phyloP scores from a whole-genome alignment of 2,329 filamentous ascomycete genomes.

The Trichoderma atroviride region DNA sequence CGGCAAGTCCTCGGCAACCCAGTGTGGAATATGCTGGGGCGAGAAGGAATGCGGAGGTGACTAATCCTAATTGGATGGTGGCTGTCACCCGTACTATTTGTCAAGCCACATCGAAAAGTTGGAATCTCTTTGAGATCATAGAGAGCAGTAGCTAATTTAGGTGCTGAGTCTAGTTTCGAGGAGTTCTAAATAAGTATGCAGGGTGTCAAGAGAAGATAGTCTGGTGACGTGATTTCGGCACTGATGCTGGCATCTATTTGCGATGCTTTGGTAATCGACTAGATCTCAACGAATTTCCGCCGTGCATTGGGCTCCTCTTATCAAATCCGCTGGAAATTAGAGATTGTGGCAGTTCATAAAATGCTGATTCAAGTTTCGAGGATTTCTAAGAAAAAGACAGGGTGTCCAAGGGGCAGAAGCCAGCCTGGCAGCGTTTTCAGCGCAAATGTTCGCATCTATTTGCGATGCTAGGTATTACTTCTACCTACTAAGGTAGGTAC shows the following conservation, averaged over 20 bases:
- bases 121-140: not conserved
- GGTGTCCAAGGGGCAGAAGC: not conserved
- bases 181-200: not conserved
- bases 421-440: not conserved
- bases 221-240: not conserved
- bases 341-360: not conserved
- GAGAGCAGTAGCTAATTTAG: not conserved
- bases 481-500: too few relatives aligned
- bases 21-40: slow-evolving; percentile 1
- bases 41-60: not conserved
- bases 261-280: not conserved
- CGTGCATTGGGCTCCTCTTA: slow-evolving; percentile 8
- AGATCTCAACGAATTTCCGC: not conserved
- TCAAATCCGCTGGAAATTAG: slow-evolving; percentile 1
- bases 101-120: not conserved
- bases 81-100: not conserved
- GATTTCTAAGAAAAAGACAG: not conserved
- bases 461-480: not conserved
- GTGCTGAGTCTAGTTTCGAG: not conserved
- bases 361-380: not conserved
- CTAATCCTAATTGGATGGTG: not conserved
- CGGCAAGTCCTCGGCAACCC: not conserved
- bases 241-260: slow-evolving; percentile 3
- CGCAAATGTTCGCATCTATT: not conserved
- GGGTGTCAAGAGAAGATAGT: not conserved